phyloP scores from a whole-genome alignment of 2,329 filamentous ascomycete genomes.

The Penicillium sp. region DNA sequence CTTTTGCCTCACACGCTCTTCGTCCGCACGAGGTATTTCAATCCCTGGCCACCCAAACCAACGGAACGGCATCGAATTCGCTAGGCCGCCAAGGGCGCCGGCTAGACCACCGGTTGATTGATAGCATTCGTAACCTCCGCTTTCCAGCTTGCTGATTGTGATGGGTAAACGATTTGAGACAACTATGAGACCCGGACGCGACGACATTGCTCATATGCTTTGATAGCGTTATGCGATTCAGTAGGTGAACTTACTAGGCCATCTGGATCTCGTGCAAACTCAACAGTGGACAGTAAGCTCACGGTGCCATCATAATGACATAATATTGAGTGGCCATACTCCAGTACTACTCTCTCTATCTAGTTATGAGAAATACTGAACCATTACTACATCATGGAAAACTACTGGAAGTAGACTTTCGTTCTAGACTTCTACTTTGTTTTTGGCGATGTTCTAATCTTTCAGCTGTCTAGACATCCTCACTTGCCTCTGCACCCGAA shows the following conservation, averaged over 20 bases:
- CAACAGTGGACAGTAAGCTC: no score
- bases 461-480: no score
- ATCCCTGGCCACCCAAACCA: constrained; percentile 7
- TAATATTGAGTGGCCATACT: no score
- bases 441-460: no score
- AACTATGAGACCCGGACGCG: not conserved
- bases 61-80: constrained; percentile 4
- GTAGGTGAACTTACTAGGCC: not conserved
- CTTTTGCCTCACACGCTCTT: not conserved
- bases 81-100: constrained; percentile 3
- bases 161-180: constrained; percentile 3
- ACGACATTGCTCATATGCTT: not conserved
- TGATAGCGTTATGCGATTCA: not conserved
- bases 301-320: no score
- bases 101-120: constrained; percentile 2
- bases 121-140: not conserved
- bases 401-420: no score
- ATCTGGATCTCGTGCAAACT: no score
- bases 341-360: no score
- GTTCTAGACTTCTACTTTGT: no score
- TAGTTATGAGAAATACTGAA: no score
- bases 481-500: no score
- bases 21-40: constrained; percentile 1
- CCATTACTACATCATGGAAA: no score
- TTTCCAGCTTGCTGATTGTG: not conserved